A percentile compares a stretch with the other conserved stretches of the same genome.
These are phyloP conservation scores for Lycium barbarum DNA, from an alignment of 257 asterid species.

Conservation along the genomic window DNA sequence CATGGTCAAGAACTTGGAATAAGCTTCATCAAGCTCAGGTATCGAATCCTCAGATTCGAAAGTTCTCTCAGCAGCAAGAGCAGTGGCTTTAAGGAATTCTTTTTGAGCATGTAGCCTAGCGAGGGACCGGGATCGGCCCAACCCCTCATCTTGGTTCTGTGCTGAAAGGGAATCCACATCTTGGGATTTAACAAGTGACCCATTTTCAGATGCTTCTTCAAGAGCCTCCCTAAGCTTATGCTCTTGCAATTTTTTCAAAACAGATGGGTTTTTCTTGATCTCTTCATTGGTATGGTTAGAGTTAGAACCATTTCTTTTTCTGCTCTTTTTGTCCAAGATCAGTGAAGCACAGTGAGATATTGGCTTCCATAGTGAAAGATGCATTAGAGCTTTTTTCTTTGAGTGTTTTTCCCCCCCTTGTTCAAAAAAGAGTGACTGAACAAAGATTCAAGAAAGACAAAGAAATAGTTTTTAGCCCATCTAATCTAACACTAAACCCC, in stretches of 20 bases:
- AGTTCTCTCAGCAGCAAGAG: constrained; percentile 89
- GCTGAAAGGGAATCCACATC: constrained; percentile 71
- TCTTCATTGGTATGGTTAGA: constrained; percentile 70
- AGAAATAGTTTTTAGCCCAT: constrained; percentile 56
- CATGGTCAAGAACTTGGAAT: constrained; percentile 85
- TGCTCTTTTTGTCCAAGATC: constrained; percentile 91
- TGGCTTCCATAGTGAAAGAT: constrained; percentile 98
- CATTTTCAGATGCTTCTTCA: constrained; percentile 98
- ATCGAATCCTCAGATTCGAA: constrained; percentile 71
- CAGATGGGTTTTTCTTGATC: constrained; percentile 66
- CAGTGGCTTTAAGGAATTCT: constrained; percentile 90
- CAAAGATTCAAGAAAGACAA: constrained; percentile 40
- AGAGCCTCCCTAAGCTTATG: constrained; percentile 95
- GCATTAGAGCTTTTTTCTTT: constrained; percentile 64
- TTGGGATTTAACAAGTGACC: constrained; percentile 82
- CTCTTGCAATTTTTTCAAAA: constrained; percentile 78
- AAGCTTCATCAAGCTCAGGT: constrained; percentile 73
- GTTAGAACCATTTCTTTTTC: constrained; percentile 72
- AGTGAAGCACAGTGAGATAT: constrained; percentile 94
- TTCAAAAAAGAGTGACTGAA: constrained; percentile 38
- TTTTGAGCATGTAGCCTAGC: constrained; percentile 94
- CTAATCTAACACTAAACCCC: constrained; percentile 50
- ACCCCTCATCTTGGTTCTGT: constrained; percentile 70
- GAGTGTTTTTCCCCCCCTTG: background rate
- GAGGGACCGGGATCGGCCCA: constrained; percentile 88